Percentiles rank a stretch among this genome's conserved stretches.
phyloP scores from a whole-genome alignment of 495 filamentous ascomycete genomes.

The Articulospora tetracladia region DNA sequence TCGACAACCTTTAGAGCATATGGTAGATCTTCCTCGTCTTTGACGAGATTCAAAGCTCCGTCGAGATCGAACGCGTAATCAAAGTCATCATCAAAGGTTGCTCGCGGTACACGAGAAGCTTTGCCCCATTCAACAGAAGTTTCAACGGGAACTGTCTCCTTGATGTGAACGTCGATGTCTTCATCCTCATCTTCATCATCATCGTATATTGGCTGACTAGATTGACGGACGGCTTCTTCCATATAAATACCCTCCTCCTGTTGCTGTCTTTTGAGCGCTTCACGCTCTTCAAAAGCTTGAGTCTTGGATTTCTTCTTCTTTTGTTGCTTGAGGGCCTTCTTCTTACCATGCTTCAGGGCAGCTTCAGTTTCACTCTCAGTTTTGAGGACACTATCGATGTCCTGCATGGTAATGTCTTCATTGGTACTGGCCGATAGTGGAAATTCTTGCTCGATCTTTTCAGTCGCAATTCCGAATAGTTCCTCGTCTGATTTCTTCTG shows the following conservation, averaged over 20 bases:
- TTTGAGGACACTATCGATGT: constrained; percentile 35
- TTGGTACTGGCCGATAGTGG: constrained; percentile 28
- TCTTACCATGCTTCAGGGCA: constrained; percentile 37
- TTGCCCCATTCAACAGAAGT: constrained; percentile 27
- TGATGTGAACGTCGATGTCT: constrained; percentile 6
- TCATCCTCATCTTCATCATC: constrained; percentile 20
- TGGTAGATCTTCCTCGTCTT: constrained; percentile 74
- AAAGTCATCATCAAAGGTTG: constrained; percentile 67
- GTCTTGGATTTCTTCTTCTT: constrained; percentile 70
- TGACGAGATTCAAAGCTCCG: constrained; percentile 73
- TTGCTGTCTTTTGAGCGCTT: constrained; percentile 50
- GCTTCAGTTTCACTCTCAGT: constrained; percentile 34
- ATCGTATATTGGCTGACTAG: constrained; percentile 20
- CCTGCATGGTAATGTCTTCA: constrained; percentile 36
- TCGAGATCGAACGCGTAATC: constrained; percentile 65
- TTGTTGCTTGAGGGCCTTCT: constrained; percentile 36
- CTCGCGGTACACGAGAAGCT: constrained; percentile 27
- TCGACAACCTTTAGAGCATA: neutral
- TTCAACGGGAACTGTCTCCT: constrained; percentile 20
- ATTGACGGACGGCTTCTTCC: constrained; percentile 28
- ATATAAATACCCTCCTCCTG: constrained; percentile 36
- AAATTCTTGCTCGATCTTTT: constrained; percentile 45
- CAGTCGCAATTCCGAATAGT: constrained; percentile 60
- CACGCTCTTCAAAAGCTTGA: constrained; percentile 64
- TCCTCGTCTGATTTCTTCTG: constrained; percentile 72